Base-by-base conservation (phyloP, 345 rosid genomes). In the Eucalyptus pauciflora region DNA sequence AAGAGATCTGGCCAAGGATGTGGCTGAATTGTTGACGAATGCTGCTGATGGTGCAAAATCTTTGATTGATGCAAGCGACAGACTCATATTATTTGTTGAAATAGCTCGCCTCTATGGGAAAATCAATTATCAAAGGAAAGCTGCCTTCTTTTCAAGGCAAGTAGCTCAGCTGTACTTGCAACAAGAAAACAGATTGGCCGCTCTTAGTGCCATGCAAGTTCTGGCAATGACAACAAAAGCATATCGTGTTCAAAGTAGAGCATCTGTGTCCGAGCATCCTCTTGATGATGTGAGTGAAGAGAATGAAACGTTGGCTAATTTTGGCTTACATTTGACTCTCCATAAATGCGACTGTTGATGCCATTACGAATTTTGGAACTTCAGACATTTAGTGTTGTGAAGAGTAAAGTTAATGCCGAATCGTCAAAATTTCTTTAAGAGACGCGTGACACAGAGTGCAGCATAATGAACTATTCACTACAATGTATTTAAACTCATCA, bases 21-120 rank as follows among this genome's bases (percentile, higher is more conserved):
- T 97, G 67, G 99, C 95, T 87, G 99, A 98, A 89, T 92, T 95
- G 94, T 92, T 98, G 87, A 96, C 97, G 37, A 96, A 88, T 94
- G 99, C 99, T 88, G 96, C 99, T 7, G 99, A 96, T 92, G 98
- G 99, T 91, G 99, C 99, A 46, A 97, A 95, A 92, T 96, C 98
- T 86, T 93, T 98, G 92, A 98, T 97, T 91, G 99, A 98, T 94
- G 98, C 96, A 17, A 96, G 95, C 86, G 99, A 98, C 91, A 94
- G 98, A 88, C 98, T 98, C 43, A 90, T 98, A 93, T 89, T 98
- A 91, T 97, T 92, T 93, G 94, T 97, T 60, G 99, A 98, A 94
- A 91, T 98, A 90, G 98, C 99, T 85, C 99, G 99, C 86, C 93
- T 98, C 81, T 98, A 93, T 93, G 99, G 99, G 88, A 92, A 92